phyloP scores from a whole-genome alignment of 1,284 basidiomycete genomes.

The Rhizoctonia solani region DNA sequence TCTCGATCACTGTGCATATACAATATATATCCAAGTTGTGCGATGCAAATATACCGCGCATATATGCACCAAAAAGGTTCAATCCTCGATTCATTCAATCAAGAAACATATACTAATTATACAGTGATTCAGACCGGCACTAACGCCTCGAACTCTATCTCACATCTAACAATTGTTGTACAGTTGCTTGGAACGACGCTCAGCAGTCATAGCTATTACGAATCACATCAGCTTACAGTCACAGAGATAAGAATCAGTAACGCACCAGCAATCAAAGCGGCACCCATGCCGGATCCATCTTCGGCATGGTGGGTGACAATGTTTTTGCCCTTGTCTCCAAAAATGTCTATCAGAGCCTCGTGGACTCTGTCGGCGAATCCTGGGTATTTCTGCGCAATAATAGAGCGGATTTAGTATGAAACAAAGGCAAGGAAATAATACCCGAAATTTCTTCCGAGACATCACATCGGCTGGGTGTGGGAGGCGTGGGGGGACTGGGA shows the following conservation, averaged over 20 bases:
- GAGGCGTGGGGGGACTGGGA: too few species aligned
- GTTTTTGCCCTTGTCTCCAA: conserved; percentile 91
- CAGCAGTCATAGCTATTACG: conserved; percentile 18
- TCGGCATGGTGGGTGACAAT: conserved; percentile 91
- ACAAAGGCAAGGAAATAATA: neutral
- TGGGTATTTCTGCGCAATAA: conserved; percentile 84
- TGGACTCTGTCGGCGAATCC: conserved; percentile 88
- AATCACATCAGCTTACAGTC: too few species aligned
- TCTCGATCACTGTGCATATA: too few species aligned
- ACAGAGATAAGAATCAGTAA: conserved; percentile 32
- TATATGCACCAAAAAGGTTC: neutral
- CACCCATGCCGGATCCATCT: conserved; percentile 94
- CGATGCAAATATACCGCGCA: neutral
- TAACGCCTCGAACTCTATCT: neutral
- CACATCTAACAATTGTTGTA: conserved; percentile 9
- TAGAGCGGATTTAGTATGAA: neutral
- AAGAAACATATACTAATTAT: neutral
- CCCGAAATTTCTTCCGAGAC: neutral
- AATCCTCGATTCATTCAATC: neutral
- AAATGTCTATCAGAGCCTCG: conserved; percentile 86
- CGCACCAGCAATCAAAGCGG: conserved; percentile 90
- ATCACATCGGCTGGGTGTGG: too few species aligned
- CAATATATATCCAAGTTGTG: too few species aligned
- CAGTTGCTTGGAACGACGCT: conserved; percentile 23
- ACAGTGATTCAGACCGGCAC: neutral